These are phyloP conservation scores for Myxozyma nipponensis DNA, from an alignment of 805 yeast species.

Conservation along the genomic window DNA sequence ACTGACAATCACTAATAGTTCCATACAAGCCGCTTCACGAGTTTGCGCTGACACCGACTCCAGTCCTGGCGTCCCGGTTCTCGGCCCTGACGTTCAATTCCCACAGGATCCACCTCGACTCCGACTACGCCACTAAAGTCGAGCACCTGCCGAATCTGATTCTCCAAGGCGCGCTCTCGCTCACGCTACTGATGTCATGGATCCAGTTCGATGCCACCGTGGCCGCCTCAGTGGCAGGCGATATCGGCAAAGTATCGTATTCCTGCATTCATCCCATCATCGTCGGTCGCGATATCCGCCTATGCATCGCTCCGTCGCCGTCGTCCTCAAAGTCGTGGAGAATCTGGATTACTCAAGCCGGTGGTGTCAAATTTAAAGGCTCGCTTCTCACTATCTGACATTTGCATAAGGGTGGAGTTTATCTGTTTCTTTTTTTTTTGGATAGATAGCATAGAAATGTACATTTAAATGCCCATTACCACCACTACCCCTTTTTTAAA, in stretches of 20 bases:
- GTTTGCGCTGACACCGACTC: slow-evolving; percentile 17
- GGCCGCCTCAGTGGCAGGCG: not conserved
- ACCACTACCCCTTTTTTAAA: not conserved
- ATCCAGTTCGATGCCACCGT: slow-evolving; percentile 30
- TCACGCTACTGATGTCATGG: slow-evolving; percentile 58
- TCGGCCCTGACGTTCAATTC: slow-evolving; percentile 77
- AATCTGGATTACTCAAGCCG: slow-evolving; percentile 22
- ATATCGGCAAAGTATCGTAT: slow-evolving; percentile 11
- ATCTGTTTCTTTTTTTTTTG: not conserved
- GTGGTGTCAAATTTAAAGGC: slow-evolving; percentile 12
- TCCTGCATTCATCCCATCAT: slow-evolving; percentile 14
- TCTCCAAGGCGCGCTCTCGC: slow-evolving; percentile 78
- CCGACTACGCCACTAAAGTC: slow-evolving; percentile 44
- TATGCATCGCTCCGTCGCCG: slow-evolving; percentile 6
- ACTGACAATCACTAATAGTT: too few relatives aligned
- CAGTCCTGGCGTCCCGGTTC: slow-evolving; percentile 37
- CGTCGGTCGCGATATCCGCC: slow-evolving; percentile 4
- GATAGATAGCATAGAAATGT: not conserved
- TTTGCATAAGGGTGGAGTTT: not conserved
- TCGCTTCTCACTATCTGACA: not conserved
- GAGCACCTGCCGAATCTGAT: slow-evolving; percentile 64
- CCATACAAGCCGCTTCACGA: not conserved
- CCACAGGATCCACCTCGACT: slow-evolving; percentile 78
- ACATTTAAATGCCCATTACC: not conserved
- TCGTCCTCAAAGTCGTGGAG: slow-evolving; percentile 1